Percentiles rank a stretch among this genome's conserved stretches.
These are phyloP conservation scores for Lipomyces orientalis DNA, from an alignment of 805 yeast species.

Conservation along the genomic window DNA sequence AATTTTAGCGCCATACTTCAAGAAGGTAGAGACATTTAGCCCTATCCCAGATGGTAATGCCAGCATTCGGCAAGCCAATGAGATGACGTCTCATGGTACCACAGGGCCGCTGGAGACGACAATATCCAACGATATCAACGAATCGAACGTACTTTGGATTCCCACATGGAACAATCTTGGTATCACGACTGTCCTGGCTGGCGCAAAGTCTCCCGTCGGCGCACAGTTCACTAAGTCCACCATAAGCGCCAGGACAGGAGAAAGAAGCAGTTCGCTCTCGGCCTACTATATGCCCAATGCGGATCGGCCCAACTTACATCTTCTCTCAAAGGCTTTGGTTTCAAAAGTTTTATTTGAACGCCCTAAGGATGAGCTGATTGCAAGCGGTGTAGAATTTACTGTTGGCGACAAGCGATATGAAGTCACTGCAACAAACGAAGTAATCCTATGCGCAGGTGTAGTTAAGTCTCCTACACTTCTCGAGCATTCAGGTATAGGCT, in stretches of 20 bases:
- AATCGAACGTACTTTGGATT: background rate
- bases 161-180: constrained; percentile 3
- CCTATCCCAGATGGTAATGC: background rate
- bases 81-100: constrained; percentile 2
- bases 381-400: background rate
- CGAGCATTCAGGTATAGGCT: constrained; percentile 46
- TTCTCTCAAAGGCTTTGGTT: constrained; percentile 1
- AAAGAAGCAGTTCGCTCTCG: constrained; percentile 4
- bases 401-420: background rate
- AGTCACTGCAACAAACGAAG: constrained; percentile 41
- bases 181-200: constrained; percentile 1
- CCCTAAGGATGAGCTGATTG: background rate
- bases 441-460: constrained; percentile 44
- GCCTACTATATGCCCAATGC: constrained; percentile 1
- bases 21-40: background rate
- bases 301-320: constrained; percentile 4
- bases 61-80: background rate
- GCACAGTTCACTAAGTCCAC: constrained; percentile 2
- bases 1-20: constrained; percentile 41
- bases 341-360: background rate
- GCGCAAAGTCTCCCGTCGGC: background rate
- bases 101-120: constrained; percentile 7
- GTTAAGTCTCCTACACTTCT: constrained; percentile 45
- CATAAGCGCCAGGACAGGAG: constrained; percentile 6
- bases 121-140: constrained; percentile 5